These are phyloP conservation scores for Bocquillonia castaneifolia DNA, from an alignment of 441 rosid genomes.

Conservation along the genomic window DNA sequence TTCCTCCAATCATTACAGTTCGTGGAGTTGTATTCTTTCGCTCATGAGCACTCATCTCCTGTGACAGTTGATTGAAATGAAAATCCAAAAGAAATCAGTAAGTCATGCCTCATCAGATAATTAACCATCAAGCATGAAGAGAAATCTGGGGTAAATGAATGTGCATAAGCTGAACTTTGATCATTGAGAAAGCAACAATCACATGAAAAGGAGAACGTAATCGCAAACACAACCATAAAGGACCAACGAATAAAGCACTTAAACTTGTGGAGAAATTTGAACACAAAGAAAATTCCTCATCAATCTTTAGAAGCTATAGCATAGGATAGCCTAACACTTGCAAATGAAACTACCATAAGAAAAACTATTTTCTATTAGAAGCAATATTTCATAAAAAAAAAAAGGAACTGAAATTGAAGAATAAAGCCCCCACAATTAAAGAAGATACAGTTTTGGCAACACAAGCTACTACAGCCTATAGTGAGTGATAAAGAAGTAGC, in stretches of 20 bases:
- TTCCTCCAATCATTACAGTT: conserved; percentile 94
- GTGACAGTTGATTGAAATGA: conserved; percentile 29
- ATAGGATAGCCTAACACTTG: neutral
- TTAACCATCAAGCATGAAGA: neutral
- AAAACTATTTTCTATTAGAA: neutral
- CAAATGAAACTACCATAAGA: neutral
- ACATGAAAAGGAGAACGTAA: neutral
- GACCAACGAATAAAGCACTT: neutral
- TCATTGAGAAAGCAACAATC: neutral
- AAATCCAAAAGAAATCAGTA: conserved; percentile 2
- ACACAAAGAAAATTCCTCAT: neutral
- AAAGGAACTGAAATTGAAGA: neutral
- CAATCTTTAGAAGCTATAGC: neutral
- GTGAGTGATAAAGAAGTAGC: neutral
- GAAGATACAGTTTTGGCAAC: neutral
- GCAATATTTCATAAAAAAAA: neutral
- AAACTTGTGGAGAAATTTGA: neutral
- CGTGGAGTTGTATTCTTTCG: conserved; percentile 79
- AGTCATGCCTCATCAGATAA: conserved; percentile 3
- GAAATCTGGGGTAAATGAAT: neutral
- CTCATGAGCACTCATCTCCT: conserved; percentile 90
- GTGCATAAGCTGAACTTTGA: neutral
- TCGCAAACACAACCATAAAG: neutral
- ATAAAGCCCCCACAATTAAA: neutral
- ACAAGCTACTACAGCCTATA: neutral